Evolutionary conservation across 768 basidiomycete genomes (phyloP).

Genomic region (Tephrocybe sp.): DNA sequence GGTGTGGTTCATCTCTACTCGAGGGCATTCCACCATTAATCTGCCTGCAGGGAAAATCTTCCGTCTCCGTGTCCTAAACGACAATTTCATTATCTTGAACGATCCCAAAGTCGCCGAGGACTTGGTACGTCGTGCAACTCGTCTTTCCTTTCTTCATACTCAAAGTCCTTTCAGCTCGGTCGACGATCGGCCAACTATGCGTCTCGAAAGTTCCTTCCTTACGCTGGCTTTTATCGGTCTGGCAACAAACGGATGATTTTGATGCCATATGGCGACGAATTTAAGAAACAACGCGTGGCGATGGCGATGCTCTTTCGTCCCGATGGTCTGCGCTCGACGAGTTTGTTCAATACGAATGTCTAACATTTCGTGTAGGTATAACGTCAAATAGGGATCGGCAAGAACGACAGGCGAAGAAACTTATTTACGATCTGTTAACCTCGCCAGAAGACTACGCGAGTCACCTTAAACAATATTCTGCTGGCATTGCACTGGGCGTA

Average conservation of each 20-base stretch:
- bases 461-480: constrained; percentile 5
- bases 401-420: constrained; percentile 7
- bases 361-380: not conserved
- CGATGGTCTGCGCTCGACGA: not conserved
- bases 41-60: constrained; percentile 1
- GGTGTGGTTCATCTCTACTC: not conserved
- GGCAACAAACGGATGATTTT: constrained; percentile 7
- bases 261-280: constrained; percentile 8
- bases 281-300: constrained; percentile 4
- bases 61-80: constrained; percentile 6
- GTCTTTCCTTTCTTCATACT: not conserved
- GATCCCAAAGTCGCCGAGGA: constrained; percentile 7
- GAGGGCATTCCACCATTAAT: too few relatives aligned
- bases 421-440: not conserved
- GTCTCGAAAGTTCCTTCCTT: constrained; percentile 7
- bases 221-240: constrained; percentile 4
- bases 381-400: constrained; percentile 2
- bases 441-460: constrained; percentile 2
- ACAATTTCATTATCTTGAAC: constrained; percentile 9
- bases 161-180: not conserved
- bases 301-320: constrained; percentile 11
- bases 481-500: constrained; percentile 6
- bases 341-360: not conserved
- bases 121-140: not conserved
- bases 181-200: constrained; percentile 1